Conservation (phyloP, 495 filamentous ascomycete genomes). For the Annulohypoxylon moriforme region DNA sequence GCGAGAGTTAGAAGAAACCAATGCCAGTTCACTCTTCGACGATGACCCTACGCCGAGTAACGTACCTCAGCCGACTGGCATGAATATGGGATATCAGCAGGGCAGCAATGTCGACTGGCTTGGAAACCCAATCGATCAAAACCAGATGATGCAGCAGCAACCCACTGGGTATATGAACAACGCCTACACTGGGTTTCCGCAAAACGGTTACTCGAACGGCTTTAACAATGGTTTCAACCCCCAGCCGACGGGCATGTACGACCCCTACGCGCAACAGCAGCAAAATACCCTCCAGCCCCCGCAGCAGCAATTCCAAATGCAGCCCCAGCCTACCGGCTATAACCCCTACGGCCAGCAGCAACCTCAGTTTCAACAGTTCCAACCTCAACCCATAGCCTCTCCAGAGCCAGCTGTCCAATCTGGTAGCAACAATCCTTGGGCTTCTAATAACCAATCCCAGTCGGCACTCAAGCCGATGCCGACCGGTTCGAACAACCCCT, state of each 20-base stretch:
- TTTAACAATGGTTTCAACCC: slow-evolving; percentile 50
- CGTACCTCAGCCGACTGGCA: slow-evolving; percentile 82
- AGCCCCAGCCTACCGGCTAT: slow-evolving; percentile 54
- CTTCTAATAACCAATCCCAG: slow-evolving; percentile 57
- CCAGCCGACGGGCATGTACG: slow-evolving; percentile 52
- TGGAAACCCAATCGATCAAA: slow-evolving; percentile 86
- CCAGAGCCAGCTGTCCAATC: slow-evolving; percentile 72
- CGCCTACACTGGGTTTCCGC: slow-evolving; percentile 78
- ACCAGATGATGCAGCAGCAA: slow-evolving; percentile 74
- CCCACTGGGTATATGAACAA: slow-evolving; percentile 88
- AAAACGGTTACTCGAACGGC: slow-evolving; percentile 65
- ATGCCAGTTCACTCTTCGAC: slow-evolving; percentile 88
- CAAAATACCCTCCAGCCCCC: slow-evolving; percentile 48
- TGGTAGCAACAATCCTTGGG: slow-evolving; percentile 90
- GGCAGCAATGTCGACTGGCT: slow-evolving; percentile 95
- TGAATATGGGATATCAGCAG: slow-evolving; percentile 97
- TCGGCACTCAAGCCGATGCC: slow-evolving; percentile 67
- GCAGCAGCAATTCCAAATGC: slow-evolving; percentile 55
- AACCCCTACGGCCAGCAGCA: slow-evolving; percentile 60
- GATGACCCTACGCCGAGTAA: slow-evolving; percentile 72
- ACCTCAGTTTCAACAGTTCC: slow-evolving; percentile 60
- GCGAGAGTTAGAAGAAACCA: slow-evolving; percentile 89
- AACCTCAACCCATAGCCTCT: slow-evolving; percentile 60
- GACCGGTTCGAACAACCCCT: slow-evolving; percentile 97
- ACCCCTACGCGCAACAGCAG: slow-evolving; percentile 72